phyloP scores from a whole-genome alignment of 2,329 filamentous ascomycete genomes.

The Rachicladosporium sp. region DNA sequence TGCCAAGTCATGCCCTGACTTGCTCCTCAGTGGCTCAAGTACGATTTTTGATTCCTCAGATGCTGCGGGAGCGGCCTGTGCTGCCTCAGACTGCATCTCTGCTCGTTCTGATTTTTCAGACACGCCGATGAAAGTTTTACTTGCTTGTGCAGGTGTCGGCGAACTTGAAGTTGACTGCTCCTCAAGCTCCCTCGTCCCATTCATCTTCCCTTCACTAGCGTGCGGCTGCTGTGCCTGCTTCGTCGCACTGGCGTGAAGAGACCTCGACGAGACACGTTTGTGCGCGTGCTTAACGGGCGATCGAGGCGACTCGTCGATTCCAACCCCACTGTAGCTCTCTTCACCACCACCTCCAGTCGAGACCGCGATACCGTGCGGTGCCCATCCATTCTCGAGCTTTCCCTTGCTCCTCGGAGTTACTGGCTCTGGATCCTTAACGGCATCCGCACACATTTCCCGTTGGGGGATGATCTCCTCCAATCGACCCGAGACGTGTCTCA shows the following conservation, averaged over 20 bases:
- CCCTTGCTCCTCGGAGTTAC: neutral
- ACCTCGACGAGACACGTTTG: slow-evolving; percentile 16
- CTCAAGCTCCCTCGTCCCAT: too few relatives aligned
- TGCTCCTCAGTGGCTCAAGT: slow-evolving; percentile 16
- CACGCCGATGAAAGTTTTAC: too few relatives aligned
- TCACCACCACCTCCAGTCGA: too few relatives aligned
- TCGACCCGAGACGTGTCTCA: slow-evolving; percentile 10
- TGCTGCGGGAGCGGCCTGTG: too few relatives aligned
- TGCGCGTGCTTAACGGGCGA: slow-evolving; percentile 16
- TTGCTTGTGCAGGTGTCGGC: too few relatives aligned
- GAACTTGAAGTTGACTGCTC: too few relatives aligned
- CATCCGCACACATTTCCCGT: slow-evolving; percentile 1
- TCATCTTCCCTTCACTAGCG: neutral
- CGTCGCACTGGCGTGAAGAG: slow-evolving; percentile 11
- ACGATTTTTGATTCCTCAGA: too few relatives aligned
- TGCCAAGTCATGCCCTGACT: slow-evolving; percentile 33
- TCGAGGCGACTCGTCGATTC: slow-evolving; percentile 18
- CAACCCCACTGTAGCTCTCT: slow-evolving; percentile 15
- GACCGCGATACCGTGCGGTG: too few relatives aligned
- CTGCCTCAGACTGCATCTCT: too few relatives aligned
- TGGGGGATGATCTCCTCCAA: slow-evolving; percentile 1
- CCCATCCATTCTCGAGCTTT: too few relatives aligned
- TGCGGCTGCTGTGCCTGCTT: slow-evolving; percentile 6
- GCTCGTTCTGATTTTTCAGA: too few relatives aligned
- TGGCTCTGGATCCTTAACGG: slow-evolving; percentile 4